phyloP scores from a whole-genome alignment of 83 land plant genomes.

The Isoetes engelmannii region DNA sequence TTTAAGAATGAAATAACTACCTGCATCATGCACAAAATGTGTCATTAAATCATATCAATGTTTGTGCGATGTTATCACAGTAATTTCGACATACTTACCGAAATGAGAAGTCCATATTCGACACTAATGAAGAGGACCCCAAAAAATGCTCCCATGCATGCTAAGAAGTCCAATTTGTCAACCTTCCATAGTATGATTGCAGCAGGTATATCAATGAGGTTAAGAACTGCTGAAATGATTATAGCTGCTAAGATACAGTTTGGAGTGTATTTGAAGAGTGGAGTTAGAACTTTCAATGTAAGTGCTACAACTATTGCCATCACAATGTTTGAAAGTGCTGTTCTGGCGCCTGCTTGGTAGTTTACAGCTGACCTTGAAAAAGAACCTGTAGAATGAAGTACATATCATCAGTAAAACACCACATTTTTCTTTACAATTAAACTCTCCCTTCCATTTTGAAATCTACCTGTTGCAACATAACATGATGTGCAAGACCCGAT shows the following conservation, averaged over 20 bases:
- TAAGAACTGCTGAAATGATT: too few species aligned
- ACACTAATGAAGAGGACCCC: constrained; percentile 10
- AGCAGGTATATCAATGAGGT: too few species aligned
- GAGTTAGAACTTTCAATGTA: constrained; percentile 53
- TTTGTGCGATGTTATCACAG: too few species aligned
- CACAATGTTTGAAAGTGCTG: constrained; percentile 61
- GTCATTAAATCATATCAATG: too few species aligned
- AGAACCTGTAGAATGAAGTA: constrained; percentile 36
- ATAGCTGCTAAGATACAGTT: too few species aligned
- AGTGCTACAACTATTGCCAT: constrained; percentile 68
- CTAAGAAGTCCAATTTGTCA: constrained; percentile 17
- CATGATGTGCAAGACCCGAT: constrained; percentile 44
- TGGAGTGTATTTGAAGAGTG: constrained; percentile 66
- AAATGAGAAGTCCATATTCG: constrained; percentile 14
- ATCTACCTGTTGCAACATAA: constrained; percentile 54
- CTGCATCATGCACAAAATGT: constrained; percentile 19
- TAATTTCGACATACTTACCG: constrained; percentile 38
- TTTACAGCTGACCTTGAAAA: constrained; percentile 70
- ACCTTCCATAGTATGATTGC: too few species aligned
- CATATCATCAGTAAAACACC: too few species aligned
- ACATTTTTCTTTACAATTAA: too few species aligned
- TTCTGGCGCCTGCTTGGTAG: constrained; percentile 71
- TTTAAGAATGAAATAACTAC: constrained; percentile 50
- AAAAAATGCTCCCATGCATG: constrained; percentile 10
- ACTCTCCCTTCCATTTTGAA: too few species aligned